Conservation (phyloP, 352 stramenopile species). For the Phytophthora foliorum region DNA sequence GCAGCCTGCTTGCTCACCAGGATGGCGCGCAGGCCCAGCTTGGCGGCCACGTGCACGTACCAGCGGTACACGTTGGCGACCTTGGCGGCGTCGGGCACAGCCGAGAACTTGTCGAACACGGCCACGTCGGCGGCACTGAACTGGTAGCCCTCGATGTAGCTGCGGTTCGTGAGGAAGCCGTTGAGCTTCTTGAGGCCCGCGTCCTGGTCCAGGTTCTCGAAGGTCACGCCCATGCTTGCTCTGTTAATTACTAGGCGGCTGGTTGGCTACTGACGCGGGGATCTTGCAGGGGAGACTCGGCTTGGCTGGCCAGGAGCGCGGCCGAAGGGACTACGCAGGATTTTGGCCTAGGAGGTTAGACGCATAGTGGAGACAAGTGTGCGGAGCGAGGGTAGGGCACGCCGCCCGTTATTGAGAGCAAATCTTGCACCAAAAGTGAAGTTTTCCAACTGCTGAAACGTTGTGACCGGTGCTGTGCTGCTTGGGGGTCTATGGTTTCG, state of each 20-base stretch:
- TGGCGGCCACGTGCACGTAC: slow-evolving; percentile 73
- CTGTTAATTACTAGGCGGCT: slow-evolving; percentile 13
- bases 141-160: slow-evolving; percentile 83
- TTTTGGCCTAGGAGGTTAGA: slow-evolving; percentile 9
- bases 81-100: slow-evolving; percentile 58
- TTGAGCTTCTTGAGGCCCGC: slow-evolving; percentile 83
- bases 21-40: slow-evolving; percentile 59
- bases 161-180: slow-evolving; percentile 81
- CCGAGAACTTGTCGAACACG: slow-evolving; percentile 62
- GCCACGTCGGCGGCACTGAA: slow-evolving; percentile 73
- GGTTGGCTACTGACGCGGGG: slow-evolving; percentile 33
- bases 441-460: slow-evolving; percentile 2
- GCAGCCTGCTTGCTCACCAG: slow-evolving; percentile 39
- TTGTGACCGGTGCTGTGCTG: no score
- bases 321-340: not conserved
- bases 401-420: slow-evolving; percentile 9
- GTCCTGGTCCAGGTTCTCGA: slow-evolving; percentile 71
- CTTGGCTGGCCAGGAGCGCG: slow-evolving; percentile 48
- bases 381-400: slow-evolving; percentile 13
- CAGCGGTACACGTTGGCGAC: slow-evolving; percentile 76
- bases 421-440: slow-evolving; percentile 8
- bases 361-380: slow-evolving; percentile 34
- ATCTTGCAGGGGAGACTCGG: slow-evolving; percentile 25
- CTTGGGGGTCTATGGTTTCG: no score
- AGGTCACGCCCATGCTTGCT: slow-evolving; percentile 62